These are phyloP conservation scores for Ophiocordyceps robertsii DNA, from an alignment of 2,329 filamentous ascomycete genomes.

Conservation along the genomic window DNA sequence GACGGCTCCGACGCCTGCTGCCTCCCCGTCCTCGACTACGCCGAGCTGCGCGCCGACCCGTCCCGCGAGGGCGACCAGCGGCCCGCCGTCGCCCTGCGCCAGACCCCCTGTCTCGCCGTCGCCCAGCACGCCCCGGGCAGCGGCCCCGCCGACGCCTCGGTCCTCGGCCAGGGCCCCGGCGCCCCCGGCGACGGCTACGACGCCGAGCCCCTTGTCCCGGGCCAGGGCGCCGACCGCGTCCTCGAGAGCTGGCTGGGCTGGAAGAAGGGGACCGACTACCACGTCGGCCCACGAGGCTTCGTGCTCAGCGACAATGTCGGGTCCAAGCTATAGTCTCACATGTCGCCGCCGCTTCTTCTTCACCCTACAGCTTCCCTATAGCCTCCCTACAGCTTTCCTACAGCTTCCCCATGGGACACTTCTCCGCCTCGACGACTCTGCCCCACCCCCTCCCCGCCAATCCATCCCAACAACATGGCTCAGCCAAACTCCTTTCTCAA, in stretches of 20 bases:
- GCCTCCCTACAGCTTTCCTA: too few species aligned
- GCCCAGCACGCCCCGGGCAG: slow-evolving; percentile 15
- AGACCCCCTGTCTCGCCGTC: slow-evolving; percentile 56
- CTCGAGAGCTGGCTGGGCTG: slow-evolving; percentile 66
- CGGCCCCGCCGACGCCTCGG: slow-evolving; percentile 17
- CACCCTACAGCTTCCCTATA: too few species aligned
- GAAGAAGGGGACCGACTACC: slow-evolving; percentile 57
- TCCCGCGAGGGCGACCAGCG: slow-evolving; percentile 54
- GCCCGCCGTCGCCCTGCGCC: slow-evolving; percentile 53
- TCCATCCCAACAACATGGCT: too few species aligned
- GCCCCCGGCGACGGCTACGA: slow-evolving; percentile 55
- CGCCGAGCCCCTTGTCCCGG: slow-evolving; percentile 44
- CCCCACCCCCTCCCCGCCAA: too few species aligned
- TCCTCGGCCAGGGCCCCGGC: slow-evolving; percentile 50
- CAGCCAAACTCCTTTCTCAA: too few species aligned
- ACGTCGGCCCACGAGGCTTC: slow-evolving; percentile 49
- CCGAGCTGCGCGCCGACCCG: slow-evolving; percentile 46
- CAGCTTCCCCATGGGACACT: too few species aligned
- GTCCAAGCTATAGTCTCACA: slow-evolving; percentile 18
- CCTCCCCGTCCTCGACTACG: slow-evolving; percentile 70
- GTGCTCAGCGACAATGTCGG: slow-evolving; percentile 24
- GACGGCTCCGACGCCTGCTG: slow-evolving; percentile 87
- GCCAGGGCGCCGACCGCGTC: slow-evolving; percentile 58
- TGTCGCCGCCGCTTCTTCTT: too few species aligned
- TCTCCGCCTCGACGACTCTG: too few species aligned